Evolutionary conservation across 2,329 filamentous ascomycete genomes (phyloP).

Genomic region (Ascochyta koolunga): DNA sequence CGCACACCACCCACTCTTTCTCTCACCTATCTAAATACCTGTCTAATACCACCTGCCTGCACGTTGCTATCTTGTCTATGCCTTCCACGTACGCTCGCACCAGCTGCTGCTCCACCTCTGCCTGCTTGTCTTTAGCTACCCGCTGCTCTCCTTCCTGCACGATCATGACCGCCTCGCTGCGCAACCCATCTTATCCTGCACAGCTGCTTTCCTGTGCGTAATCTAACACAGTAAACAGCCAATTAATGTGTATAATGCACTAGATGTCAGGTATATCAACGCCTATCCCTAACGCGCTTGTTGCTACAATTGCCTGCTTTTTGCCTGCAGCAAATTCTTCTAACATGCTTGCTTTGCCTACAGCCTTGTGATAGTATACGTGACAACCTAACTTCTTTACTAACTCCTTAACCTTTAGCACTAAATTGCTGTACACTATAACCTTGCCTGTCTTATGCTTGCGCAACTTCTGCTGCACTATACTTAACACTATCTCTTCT

Average conservation of each 20-base stretch:
- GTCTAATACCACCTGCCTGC: constrained; percentile 13
- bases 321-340: constrained; percentile 7
- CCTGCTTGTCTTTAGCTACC: constrained; percentile 4
- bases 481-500: constrained; percentile 1
- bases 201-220: neutral
- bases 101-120: constrained; percentile 2
- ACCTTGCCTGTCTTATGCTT: constrained; percentile 11
- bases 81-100: constrained; percentile 3
- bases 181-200: neutral
- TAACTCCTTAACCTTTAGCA: constrained; percentile 12
- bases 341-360: constrained; percentile 16
- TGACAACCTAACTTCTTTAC: constrained; percentile 13
- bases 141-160: neutral
- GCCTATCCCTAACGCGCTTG: constrained; percentile 19
- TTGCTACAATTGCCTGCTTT: constrained; percentile 16
- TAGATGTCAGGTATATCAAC: constrained; percentile 5
- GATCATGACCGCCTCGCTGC: neutral
- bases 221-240: neutral
- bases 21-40: constrained; percentile 14
- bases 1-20: constrained; percentile 7
- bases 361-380: constrained; percentile 6
- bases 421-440: constrained; percentile 10
- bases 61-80: neutral
- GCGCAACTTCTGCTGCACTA: constrained; percentile 3
- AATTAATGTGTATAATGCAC: neutral